These are phyloP conservation scores for Sporisorium exsertum DNA, from an alignment of 1,284 basidiomycete genomes.

Conservation along the genomic window DNA sequence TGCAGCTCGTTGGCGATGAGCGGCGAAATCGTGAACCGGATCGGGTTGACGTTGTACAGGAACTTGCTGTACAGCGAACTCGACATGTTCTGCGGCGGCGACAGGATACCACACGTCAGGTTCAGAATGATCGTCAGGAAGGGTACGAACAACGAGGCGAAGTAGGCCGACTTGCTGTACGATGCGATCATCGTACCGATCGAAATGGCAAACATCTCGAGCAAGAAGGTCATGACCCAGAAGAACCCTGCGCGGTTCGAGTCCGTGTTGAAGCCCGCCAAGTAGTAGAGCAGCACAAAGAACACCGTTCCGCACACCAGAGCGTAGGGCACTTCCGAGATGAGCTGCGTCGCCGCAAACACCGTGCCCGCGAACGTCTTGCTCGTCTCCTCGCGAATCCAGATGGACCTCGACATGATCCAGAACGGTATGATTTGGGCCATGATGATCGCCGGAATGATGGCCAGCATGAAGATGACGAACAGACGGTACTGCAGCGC, in stretches of 20 bases:
- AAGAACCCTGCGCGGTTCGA: slow-evolving; percentile 78
- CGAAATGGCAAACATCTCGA: slow-evolving; percentile 58
- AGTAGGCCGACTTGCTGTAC: slow-evolving; percentile 73
- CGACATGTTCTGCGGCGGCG: slow-evolving; percentile 72
- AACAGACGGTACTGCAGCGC: slow-evolving; percentile 88
- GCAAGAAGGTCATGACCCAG: slow-evolving; percentile 72
- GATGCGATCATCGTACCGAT: slow-evolving; percentile 69
- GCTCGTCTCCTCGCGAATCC: slow-evolving; percentile 60
- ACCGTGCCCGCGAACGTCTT: slow-evolving; percentile 65
- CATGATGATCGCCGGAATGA: slow-evolving; percentile 82
- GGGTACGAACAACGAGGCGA: slow-evolving; percentile 84
- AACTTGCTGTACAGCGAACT: slow-evolving; percentile 55
- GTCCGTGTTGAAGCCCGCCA: slow-evolving; percentile 76
- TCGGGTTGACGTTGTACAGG: slow-evolving; percentile 63
- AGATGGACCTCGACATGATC: slow-evolving; percentile 77
- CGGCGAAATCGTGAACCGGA: slow-evolving; percentile 53
- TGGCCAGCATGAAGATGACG: slow-evolving; percentile 73
- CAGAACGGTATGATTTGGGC: slow-evolving; percentile 86
- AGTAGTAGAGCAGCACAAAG: slow-evolving; percentile 69
- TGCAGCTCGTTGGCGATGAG: slow-evolving; percentile 85
- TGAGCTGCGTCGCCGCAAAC: slow-evolving; percentile 66
- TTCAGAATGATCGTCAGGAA: slow-evolving; percentile 74
- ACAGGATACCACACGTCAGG: slow-evolving; percentile 75
- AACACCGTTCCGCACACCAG: slow-evolving; percentile 71
- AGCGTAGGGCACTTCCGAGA: slow-evolving; percentile 77